Conservation (phyloP, 495 filamentous ascomycete species). For the Hyaloscypha variabilis region DNA sequence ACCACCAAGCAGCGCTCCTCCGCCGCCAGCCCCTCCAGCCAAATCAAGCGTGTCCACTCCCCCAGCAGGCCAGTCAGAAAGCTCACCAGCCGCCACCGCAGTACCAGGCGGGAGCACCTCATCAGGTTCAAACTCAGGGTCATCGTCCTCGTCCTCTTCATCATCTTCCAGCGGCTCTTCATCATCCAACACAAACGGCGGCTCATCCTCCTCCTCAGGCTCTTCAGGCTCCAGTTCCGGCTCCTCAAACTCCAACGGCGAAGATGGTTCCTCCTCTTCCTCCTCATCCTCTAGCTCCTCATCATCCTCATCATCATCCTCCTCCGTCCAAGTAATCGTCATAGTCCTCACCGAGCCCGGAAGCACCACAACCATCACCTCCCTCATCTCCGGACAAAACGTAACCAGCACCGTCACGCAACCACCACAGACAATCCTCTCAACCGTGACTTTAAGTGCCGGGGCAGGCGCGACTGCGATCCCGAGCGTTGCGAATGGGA, state of each 20-base stretch:
- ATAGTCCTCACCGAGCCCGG: slow-evolving; percentile 21
- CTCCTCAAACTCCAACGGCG: slow-evolving; percentile 3
- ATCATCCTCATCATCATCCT: slow-evolving; percentile 17
- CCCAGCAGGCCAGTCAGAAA: neutral
- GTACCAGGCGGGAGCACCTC: neutral
- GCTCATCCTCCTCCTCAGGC: slow-evolving; percentile 1
- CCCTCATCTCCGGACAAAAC: slow-evolving; percentile 10
- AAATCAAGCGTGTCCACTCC: neutral
- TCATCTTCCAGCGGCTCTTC: neutral
- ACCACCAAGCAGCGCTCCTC: neutral
- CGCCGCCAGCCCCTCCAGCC: neutral
- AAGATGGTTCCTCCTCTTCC: slow-evolving; percentile 14
- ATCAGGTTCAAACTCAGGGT: neutral
- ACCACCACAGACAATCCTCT: slow-evolving; percentile 19
- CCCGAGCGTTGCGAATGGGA: slow-evolving; percentile 12
- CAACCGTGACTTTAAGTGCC: slow-evolving; percentile 18
- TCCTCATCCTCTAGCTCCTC: slow-evolving; percentile 7
- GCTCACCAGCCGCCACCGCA: neutral
- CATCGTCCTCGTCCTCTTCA: slow-evolving; percentile 4
- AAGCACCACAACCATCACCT: slow-evolving; percentile 13
- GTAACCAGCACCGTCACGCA: slow-evolving; percentile 16
- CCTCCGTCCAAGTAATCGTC: slow-evolving; percentile 22
- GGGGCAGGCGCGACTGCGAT: slow-evolving; percentile 15
- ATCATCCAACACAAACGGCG: neutral
- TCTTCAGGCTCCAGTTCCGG: slow-evolving; percentile 12